Base-by-base conservation (phyloP, 805 yeast species). In the Candida hungchunana region DNA sequence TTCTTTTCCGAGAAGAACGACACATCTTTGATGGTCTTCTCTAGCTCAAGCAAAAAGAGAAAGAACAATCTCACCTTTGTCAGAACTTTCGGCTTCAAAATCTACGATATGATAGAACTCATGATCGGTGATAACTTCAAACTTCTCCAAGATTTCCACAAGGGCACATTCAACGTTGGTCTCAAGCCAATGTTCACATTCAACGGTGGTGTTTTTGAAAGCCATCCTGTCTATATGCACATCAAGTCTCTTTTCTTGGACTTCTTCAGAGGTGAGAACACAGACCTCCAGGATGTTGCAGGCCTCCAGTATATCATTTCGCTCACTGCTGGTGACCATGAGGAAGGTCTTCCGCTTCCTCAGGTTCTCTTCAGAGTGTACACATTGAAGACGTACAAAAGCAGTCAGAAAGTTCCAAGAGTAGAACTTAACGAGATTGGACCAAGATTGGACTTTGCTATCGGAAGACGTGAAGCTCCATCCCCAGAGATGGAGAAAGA, bases 1-100 rank as follows among this genome's bases (percentile, higher is more conserved):
- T 93, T 93, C 55, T 86, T 93, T 63, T 74, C 95, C 49, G 96
- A 90, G 61, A 93, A 93, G 71, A 93, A 93, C 59, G 98, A 93
- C 60, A 61, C 83, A 29, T 87, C 97, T 3, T 65, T 93, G 39
- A 58, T 93, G 54, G 94, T 93, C 11, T 69, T 89, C 34, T 72
- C 87, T 7, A 71, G 86, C 15, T 75, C 76, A 62, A 86, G 85
- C 57, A 93, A 93, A 60, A 93, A 93, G 67, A 76, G 98, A 60
- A 96, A 94, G 43, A 86, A 90, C 62, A 87, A 86, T 47, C 67
- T 93, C 52, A 85, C 93, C 2, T 90, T 89, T 62, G 69, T 81
- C 21, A 75, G 98, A 58, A 87, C 95, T 31, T 93, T 93, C 69
- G 87, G 88, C 57, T 84, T 77, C 63, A 84, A 87, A 60, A 64